Evolutionary conservation across 352 stramenopile genomes (phyloP), one percentile per base, ranked within the genome.

Genomic region (Bremia lactucae): DNA sequence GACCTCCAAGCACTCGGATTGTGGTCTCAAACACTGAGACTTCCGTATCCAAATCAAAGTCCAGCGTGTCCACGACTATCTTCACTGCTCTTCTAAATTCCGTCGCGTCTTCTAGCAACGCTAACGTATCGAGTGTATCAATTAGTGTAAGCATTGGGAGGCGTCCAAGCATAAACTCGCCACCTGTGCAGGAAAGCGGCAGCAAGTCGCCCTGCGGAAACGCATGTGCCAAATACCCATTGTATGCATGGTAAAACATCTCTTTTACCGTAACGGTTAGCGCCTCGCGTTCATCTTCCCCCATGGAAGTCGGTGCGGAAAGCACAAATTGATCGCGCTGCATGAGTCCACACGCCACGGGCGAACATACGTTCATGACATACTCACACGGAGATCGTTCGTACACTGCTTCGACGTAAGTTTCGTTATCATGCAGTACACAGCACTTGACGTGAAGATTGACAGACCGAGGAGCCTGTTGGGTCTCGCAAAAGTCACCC

Each of bases 1-100:
- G 49, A 0, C 90, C 90, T 15, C 90, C 90, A 1, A 97, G 65
- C 35, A 92, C 63, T 25, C 90, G 83, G 52, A 97, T 97, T 15
- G 80, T 97, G 6, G 85, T 95, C 53, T 97, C 90, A 50, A 97
- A 97, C 9, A 96, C 74, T 22, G 79, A 95, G 7, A 97, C 87
- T 24, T 86, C 81, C 1, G 79, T 83, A 52, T 96, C 79, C 14
- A 91, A 43, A 33, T 95, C 59, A 48, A 96, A 96, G 25, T 69
- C 43, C 0, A 72, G 59, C 25, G 66, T 65, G 29, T 55, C 36
- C 18, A 84, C 35, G 9, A 92, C 75, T 31, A 90, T 63, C 19
- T 25, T 29, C 20, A 95, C 69, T 1, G 79, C 77, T 52, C 63
- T 64, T 23, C 65, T 62, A 49, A 96, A 96, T 44, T 86, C 71